phyloP scores from a whole-genome alignment of 768 basidiomycete species.

The Termitomyces sp. region DNA sequence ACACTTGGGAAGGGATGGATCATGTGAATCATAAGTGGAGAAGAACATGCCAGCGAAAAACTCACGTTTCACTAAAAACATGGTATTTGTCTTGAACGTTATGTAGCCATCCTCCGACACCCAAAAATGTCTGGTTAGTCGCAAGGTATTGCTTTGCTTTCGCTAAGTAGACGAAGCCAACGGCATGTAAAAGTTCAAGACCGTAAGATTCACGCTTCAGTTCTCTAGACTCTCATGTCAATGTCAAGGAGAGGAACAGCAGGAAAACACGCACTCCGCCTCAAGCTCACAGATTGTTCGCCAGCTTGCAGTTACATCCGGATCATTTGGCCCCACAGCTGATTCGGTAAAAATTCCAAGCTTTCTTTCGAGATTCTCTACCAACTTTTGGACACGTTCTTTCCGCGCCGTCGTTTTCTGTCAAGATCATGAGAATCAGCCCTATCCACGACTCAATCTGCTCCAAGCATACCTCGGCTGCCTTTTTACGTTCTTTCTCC shows the following conservation, averaged over 20 bases:
- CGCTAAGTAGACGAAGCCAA: conserved; percentile 79
- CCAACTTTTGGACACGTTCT: conserved; percentile 69
- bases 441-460: background rate
- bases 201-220: conserved; percentile 85
- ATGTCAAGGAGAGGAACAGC: background rate
- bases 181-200: conserved; percentile 75
- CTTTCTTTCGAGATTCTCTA: conserved; percentile 75
- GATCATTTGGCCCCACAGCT: conserved; percentile 62
- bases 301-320: conserved; percentile 68
- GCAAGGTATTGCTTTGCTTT: conserved; percentile 84
- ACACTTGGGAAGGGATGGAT: conserved; percentile 39
- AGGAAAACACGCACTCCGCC: conserved; percentile 56
- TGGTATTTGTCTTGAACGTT: conserved; percentile 91
- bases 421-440: conserved; percentile 6
- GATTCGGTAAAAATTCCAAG: conserved; percentile 86
- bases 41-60: conserved; percentile 14
- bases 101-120: conserved; percentile 90
- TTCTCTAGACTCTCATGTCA: conserved; percentile 41
- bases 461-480: conserved; percentile 56
- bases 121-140: conserved; percentile 63
- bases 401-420: conserved; percentile 79
- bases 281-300: conserved; percentile 73
- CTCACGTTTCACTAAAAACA: conserved; percentile 89
- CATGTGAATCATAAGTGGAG: background rate
- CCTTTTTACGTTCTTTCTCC: conserved; percentile 59